Evolutionary conservation across 306 rosid species (phyloP), one percentile per base, ranked within the genome.

Genomic region (Acacia crassicarpa): DNA sequence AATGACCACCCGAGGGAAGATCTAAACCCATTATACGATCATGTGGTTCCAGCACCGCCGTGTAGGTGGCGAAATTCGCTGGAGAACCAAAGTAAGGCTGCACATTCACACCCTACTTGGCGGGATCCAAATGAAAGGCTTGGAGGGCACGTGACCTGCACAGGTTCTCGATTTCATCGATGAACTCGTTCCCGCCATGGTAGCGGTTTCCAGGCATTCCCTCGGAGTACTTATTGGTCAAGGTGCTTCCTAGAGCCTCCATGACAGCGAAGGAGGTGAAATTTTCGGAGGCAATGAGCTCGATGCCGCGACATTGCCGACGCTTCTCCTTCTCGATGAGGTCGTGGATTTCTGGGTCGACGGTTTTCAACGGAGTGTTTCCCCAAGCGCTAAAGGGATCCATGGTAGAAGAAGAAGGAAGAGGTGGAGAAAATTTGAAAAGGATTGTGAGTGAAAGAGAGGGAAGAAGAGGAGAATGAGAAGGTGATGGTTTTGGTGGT

Each of bases 71-170:
- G 83, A 95, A 95, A 78, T 95, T 95, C 1, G 99, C 99, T 0
- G 98, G 99, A 1, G 98, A 93, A 3, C 99, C 99, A 25, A 97
- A 95, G 69, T 95, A 95, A 0, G 99, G 99, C 80, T 95, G 99
- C 4, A 95, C 99, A 54, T 93, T 95, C 48, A 95, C 99, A 7
- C 99, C 99, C 98, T 98, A 95, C 0, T 74, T 23, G 84, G 88
- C 30, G n/a, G 95, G 76, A 72, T 93, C 93, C 22, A 88, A 77
- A 72, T 85, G 94, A 75, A 83, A 95, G 6, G 93, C 92, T 38
- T 89, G 67, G 48, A 95, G 95, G 9, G 99, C 99, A 61, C 99
- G 92, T 0, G 95, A 81, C 33, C 98, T 90, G 83, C 98, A 93
- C 19, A 93, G 91, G 65, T 92, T 95, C 84, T 95, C 98, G 82